Conservation (phyloP, 2,329 filamentous ascomycete species). For the Trichoderma breve region DNA sequence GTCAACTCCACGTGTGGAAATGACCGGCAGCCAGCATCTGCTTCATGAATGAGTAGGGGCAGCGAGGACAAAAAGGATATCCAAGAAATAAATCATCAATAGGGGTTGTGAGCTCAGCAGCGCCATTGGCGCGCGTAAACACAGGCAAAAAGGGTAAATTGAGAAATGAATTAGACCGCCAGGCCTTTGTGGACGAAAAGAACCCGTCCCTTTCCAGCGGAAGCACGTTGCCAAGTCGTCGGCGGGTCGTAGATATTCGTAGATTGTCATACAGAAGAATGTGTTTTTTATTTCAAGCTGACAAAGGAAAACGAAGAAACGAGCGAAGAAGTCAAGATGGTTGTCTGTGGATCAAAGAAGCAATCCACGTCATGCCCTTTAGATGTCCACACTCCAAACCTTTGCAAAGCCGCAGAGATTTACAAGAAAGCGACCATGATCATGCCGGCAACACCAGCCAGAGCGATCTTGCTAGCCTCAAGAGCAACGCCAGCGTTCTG, state of each 20-base stretch:
- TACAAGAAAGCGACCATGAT: conserved; percentile 53
- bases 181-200: conserved; percentile 19
- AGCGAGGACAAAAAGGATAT: neutral
- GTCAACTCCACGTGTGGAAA: neutral
- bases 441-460: conserved; percentile 51
- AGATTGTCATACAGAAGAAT: conserved; percentile 21
- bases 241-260: conserved; percentile 24
- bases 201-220: conserved; percentile 10
- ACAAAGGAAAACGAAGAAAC: conserved; percentile 16
- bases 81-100: conserved; percentile 8
- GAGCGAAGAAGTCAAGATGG: conserved; percentile 8
- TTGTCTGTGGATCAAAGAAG: neutral
- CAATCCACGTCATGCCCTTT: neutral
- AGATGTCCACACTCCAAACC: neutral
- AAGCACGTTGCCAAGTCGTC: conserved; percentile 18
- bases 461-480: conserved; percentile 43
- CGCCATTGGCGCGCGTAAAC: conserved; percentile 14
- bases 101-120: conserved; percentile 22
- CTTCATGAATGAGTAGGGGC: conserved; percentile 20
- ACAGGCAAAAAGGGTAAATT: conserved; percentile 10
- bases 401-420: conserved; percentile 21
- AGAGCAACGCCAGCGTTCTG: conserved; percentile 45
- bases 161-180: conserved; percentile 17
- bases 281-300: neutral
- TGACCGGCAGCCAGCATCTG: conserved; percentile 2